A percentile compares a stretch with the other conserved stretches of the same genome.
Evolutionary conservation across 352 stramenopile species (phyloP).

Genomic region (Globisporangium spinosum): DNA sequence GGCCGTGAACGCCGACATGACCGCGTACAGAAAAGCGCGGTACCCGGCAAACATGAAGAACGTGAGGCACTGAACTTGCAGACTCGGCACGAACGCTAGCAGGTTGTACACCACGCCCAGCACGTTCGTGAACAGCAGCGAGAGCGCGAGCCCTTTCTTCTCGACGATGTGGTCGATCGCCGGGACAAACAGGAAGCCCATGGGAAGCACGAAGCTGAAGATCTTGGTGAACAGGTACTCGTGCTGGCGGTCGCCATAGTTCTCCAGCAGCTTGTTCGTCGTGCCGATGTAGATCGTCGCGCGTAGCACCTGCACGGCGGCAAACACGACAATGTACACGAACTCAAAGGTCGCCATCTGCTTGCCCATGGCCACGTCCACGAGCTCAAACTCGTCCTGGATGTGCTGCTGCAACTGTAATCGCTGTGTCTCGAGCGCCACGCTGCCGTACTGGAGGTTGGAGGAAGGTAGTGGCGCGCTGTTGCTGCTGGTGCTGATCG

Average conservation of each 20-base stretch:
- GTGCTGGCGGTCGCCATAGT: slow-evolving; percentile 69
- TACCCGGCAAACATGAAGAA: slow-evolving; percentile 84
- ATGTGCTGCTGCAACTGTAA: slow-evolving; percentile 11
- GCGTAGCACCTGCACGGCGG: slow-evolving; percentile 68
- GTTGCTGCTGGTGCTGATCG: background rate
- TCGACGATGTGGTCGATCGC: slow-evolving; percentile 84
- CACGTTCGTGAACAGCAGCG: slow-evolving; percentile 71
- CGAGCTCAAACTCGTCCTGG: slow-evolving; percentile 32
- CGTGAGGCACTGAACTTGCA: slow-evolving; percentile 60
- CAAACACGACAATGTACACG: slow-evolving; percentile 67
- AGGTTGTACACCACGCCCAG: slow-evolving; percentile 73
- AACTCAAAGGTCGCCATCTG: slow-evolving; percentile 83
- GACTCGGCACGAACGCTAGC: slow-evolving; percentile 59
- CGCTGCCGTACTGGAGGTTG: slow-evolving; percentile 6
- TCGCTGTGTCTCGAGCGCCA: background rate
- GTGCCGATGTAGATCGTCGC: slow-evolving; percentile 85
- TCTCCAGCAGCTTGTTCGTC: slow-evolving; percentile 79
- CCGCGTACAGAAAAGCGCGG: slow-evolving; percentile 83
- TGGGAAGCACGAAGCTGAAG: slow-evolving; percentile 80
- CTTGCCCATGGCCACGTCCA: slow-evolving; percentile 52
- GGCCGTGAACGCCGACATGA: slow-evolving; percentile 82
- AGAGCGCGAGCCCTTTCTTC: slow-evolving; percentile 52
- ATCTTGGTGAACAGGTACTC: slow-evolving; percentile 81
- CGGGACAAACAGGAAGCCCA: slow-evolving; percentile 84
- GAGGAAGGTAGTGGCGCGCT: background rate